Base-by-base conservation (phyloP, 2,329 filamentous ascomycete species). In the Penicillium rolfsii region DNA sequence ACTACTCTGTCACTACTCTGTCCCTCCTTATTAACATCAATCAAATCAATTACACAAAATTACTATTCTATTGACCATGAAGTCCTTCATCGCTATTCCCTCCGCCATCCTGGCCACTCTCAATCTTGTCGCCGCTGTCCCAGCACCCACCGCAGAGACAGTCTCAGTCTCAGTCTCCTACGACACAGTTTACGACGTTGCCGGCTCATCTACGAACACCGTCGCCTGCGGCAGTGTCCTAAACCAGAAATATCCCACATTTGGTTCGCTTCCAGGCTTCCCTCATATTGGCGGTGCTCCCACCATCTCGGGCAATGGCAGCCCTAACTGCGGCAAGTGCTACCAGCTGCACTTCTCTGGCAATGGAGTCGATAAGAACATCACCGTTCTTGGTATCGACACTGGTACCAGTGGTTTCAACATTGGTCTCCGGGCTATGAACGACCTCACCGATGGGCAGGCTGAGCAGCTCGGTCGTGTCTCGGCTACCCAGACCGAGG, bases 161-260 rank as follows among this genome's bases (percentile, higher is more conserved):
- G 61, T 40, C 54, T 67, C 69, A 28, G 72, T 79, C 54, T 75
- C 71, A 75, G 89, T 93, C 71, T 89, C 88, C 65, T 94, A 88
- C 77, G 90, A 93, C 78, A 77, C 79, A 22, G 86, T 83, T 72
- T 95, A 91, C 79, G 90, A 93, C 72, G 79, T 88, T 64, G 74
- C 73, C 49, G 66, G 67, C 61, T 83, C 86, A 60, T 80, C 84
- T 48, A 74, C 93, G 57, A 81, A 77, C 36, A 74, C 71, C 5
- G 82, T 92, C 48, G 33, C 73, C 52, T 79, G 77, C 67, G 24
- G 38, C 35, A 71, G 77, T 58, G 77, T 76, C 24, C 71, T 79
- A 19, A 52, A 71, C 11, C 57, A 22, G 8, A 68, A 71, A 52
- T 75, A 73, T 52, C 78, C 50, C 2, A 82, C 77, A 4, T 80